Evolutionary conservation across 371 early-diverging fungal species (phyloP).

Genomic region (Batkoa obscura): DNA sequence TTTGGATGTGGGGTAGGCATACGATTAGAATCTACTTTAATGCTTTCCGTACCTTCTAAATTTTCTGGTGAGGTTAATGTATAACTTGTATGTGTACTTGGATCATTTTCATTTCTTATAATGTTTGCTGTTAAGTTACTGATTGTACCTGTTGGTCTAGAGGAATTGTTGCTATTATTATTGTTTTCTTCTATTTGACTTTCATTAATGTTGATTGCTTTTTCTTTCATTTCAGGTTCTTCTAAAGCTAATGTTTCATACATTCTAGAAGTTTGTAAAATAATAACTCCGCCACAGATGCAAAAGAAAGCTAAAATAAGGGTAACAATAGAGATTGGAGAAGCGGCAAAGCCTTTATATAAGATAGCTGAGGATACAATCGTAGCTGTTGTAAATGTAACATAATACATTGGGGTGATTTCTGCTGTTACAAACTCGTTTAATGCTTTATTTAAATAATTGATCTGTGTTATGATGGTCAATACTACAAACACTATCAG

Average conservation of each 20-base stretch:
- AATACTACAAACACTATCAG: constrained; percentile 48
- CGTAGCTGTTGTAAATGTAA: constrained; percentile 82
- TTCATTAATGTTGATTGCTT: background rate
- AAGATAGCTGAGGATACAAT: constrained; percentile 73
- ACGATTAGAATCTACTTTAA: background rate
- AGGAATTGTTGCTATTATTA: too few relatives aligned
- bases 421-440: constrained; percentile 81
- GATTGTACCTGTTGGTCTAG: background rate
- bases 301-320: constrained; percentile 78
- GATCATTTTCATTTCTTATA: background rate
- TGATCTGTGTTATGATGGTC: constrained; percentile 72
- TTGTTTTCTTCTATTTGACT: too few relatives aligned
- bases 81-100: background rate
- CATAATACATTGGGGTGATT: constrained; percentile 85
- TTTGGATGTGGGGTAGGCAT: background rate
- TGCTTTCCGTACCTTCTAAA: background rate
- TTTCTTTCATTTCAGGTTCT: too few relatives aligned
- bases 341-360: constrained; percentile 69
- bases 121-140: background rate
- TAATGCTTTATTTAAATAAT: constrained; percentile 91
- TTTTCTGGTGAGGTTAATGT: background rate
- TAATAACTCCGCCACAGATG: constrained; percentile 34
- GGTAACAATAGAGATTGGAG: constrained; percentile 52
- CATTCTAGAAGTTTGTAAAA: constrained; percentile 15
- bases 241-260: background rate